A percentile compares a stretch with the other conserved stretches of the same genome.
phyloP scores from a whole-genome alignment of 495 filamentous ascomycete genomes.

The Aspergillus bridgeri region DNA sequence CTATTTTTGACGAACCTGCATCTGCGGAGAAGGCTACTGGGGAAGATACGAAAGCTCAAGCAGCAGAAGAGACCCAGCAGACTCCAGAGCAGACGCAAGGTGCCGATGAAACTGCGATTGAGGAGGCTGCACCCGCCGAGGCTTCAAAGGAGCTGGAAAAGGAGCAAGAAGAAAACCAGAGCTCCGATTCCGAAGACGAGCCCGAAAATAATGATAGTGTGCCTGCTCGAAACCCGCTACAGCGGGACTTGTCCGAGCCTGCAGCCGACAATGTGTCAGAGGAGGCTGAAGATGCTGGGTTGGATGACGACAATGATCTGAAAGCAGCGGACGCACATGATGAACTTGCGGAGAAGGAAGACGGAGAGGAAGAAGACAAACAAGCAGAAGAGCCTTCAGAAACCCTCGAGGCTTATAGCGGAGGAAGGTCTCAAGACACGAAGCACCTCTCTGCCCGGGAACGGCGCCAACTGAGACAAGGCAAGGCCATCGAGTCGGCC shows the following conservation, averaged over 20 bases:
- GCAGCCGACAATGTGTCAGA: constrained; percentile 29
- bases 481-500: constrained; percentile 24
- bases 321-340: constrained; percentile 25
- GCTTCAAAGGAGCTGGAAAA: constrained; percentile 10
- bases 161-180: constrained; percentile 15
- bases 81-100: neutral
- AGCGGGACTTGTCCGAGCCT: constrained; percentile 25
- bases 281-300: constrained; percentile 27
- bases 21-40: constrained; percentile 8
- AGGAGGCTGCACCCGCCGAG: neutral
- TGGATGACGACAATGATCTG: constrained; percentile 23
- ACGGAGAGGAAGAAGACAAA: constrained; percentile 16
- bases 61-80: neutral
- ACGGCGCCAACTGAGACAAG: constrained; percentile 47
- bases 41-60: neutral
- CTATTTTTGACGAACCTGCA: constrained; percentile 34
- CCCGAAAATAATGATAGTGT: constrained; percentile 24
- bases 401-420: constrained; percentile 1
- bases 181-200: constrained; percentile 29
- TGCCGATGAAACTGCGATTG: neutral
- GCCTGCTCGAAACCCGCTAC: constrained; percentile 26
- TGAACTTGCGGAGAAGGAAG: constrained; percentile 15
- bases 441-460: constrained; percentile 52
- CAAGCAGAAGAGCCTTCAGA: constrained; percentile 14
- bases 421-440: constrained; percentile 15